phyloP scores from a whole-genome alignment of 208 protist species.

The Kentomonas sorsogonicus region DNA sequence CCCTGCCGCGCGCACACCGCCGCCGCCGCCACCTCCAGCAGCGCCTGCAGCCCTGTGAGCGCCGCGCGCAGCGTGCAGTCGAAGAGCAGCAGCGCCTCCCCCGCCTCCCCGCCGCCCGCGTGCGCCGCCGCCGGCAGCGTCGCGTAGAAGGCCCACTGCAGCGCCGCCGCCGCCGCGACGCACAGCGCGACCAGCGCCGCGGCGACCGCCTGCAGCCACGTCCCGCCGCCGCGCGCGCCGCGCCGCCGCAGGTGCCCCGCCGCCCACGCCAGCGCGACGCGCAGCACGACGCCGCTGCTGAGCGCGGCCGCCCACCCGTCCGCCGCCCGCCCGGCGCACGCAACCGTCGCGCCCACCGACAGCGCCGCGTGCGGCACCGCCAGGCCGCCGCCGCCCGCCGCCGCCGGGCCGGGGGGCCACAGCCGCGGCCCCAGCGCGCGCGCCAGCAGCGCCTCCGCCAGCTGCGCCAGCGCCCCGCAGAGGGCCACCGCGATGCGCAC shows the following conservation, averaged over 20 bases:
- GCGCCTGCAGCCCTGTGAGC: conserved; percentile 12
- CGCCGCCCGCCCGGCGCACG: background rate
- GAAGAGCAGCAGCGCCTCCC: conserved; percentile 32
- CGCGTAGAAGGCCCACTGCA: conserved; percentile 70
- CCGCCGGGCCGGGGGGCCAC: background rate
- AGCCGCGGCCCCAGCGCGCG: background rate
- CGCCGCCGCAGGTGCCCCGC: background rate
- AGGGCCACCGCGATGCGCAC: conserved; percentile 26
- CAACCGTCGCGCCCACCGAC: background rate
- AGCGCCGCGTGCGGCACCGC: background rate
- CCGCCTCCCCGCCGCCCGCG: conserved; percentile 4
- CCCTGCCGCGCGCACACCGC: too few species aligned
- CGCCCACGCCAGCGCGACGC: conserved; percentile 1
- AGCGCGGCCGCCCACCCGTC: background rate
- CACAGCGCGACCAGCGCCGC: background rate
- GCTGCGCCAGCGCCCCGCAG: too few species aligned
- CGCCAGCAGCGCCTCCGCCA: conserved; percentile 1
- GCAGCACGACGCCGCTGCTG: background rate
- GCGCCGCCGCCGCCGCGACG: conserved; percentile 10
- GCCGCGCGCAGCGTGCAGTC: conserved; percentile 33
- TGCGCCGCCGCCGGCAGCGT: too few species aligned
- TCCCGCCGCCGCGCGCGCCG: too few species aligned
- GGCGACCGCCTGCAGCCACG: background rate
- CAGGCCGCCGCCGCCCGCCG: background rate
- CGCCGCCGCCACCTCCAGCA: too few species aligned